Conservation (phyloP, 139 green algal species). For the Chlorella sp. region DNA sequence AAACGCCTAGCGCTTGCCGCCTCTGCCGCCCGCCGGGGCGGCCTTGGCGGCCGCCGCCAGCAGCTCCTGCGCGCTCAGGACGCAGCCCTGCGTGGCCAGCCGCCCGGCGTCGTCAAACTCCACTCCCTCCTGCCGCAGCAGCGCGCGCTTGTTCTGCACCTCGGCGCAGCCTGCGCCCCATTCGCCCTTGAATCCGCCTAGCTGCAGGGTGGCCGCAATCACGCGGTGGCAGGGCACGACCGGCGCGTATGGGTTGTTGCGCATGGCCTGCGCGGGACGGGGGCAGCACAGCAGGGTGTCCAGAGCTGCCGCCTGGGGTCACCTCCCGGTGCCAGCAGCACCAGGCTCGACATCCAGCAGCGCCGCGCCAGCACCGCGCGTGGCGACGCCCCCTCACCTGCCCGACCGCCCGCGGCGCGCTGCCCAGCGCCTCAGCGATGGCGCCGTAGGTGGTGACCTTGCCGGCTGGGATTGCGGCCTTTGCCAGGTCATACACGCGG, state of each 20-base stretch:
- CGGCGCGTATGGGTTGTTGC: slow-evolving; percentile 75
- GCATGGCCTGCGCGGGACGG: slow-evolving; percentile 72
- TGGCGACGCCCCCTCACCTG: slow-evolving; percentile 42
- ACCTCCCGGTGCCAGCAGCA: background rate
- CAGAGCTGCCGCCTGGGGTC: background rate
- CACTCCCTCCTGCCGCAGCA: slow-evolving; percentile 67
- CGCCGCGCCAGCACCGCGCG: background rate
- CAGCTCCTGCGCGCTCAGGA: background rate
- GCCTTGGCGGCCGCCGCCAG: background rate
- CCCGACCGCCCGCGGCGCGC: slow-evolving; percentile 64
- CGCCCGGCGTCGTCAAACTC: slow-evolving; percentile 36
- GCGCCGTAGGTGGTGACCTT: slow-evolving; percentile 76
- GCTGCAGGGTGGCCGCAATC: slow-evolving; percentile 53
- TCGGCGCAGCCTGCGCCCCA: slow-evolving; percentile 44
- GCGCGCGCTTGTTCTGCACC: slow-evolving; percentile 52
- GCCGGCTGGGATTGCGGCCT: slow-evolving; percentile 70
- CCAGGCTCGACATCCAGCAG: background rate
- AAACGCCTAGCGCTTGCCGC: too few species aligned
- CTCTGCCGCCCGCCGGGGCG: too few species aligned
- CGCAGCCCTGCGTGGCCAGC: background rate
- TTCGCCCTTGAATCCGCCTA: slow-evolving; percentile 78
- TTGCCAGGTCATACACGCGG: too few species aligned
- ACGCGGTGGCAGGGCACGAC: slow-evolving; percentile 81
- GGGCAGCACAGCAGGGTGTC: background rate
- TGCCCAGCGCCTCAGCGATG: slow-evolving; percentile 58